Evolutionary conservation across 345 rosid species (phyloP), one percentile per base, ranked within the genome.

Genomic region (Turnera subulata): DNA sequence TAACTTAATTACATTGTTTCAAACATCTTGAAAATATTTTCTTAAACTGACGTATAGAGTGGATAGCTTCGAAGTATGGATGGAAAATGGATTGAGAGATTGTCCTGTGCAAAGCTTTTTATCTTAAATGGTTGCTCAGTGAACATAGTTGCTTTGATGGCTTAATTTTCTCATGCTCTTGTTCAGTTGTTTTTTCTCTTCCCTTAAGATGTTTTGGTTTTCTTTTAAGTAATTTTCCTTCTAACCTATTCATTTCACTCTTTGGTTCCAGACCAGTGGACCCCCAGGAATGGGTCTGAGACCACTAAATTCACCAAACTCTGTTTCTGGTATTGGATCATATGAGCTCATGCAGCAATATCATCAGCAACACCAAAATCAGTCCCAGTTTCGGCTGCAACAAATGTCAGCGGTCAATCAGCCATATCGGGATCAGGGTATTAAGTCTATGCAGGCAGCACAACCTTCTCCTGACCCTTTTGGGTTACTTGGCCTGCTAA

Each of bases 311-410:
- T 87, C 97, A 0, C 83, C 88, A 62, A 89, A 68, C 65, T 12
- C 89, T 9, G 82, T 72, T 63, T 74, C 94, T 44, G 84, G 82
- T 60, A 67, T 76, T 46, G 94, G 96, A 53, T 78, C 80, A 0
- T 88, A 89, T 62, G 99, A 90, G 63, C 95, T 90, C 59, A 77
- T 87, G 56, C 97, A 85, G 76, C 95, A 93, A 59, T 86, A 83
- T 77, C 97, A 86, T 61, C 93, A 29, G 5, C n/a, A 85, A 68
- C 93, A 81, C 65, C 99, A 77, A 56, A 85, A 82, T 66, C 96
- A 76, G 50, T 79, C 99, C 23, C 99, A 90, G 73, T 85, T 89
- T 65, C 91, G 92, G 22, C 71, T 85, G 35, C 97, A 87, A 71
- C 99, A 87, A 62, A 78, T 93, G 82, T 75, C 99, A 13, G 78